Evolutionary conservation across 352 stramenopile species (phyloP), one percentile per base, ranked within the genome.

Genomic region (Phytophthora hibernalis): DNA sequence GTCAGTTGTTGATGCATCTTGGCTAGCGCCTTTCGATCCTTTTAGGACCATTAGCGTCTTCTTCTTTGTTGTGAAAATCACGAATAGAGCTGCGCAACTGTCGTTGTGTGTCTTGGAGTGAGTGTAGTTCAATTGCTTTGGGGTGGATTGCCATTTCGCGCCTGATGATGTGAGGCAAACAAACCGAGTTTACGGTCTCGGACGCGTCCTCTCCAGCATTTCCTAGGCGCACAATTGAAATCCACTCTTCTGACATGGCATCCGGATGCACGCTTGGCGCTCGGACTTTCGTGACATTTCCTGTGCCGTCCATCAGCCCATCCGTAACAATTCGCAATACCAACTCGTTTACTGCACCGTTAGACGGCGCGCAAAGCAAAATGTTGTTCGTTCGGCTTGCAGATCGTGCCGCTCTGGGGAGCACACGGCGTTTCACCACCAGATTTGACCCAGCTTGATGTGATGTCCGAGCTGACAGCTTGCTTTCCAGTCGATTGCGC

Each of bases 261-360:
- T 91, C 82, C 0, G 72, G 74, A 51, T 93, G 84, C 8, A 95
- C 72, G 65, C 83, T 92, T 21, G 89, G 89, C 1, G 87, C 80
- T 40, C 76, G 80, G 1, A 95, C 83, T 65, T 82, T 85, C 1
- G 68, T 72, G 5, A 83, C 42, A 1, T 81, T 77, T 0, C 88
- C 87, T 0, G 51, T 56, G 26, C 61, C 80, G 54, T 92, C 89
- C 56, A 93, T 75, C 0, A 97, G 68, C 7, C 90, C 90, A 42
- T 97, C 80, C 0, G 77, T 90, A 26, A 96, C 83, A 28, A 97
- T 92, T 45, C 91, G 84, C 26, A 95, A 49, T n/a, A 97, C 86
- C 21, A 98, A 42, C 53, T 97, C 90, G 54, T 98, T 93, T 0
- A 98, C 89, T 18, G 92, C 92, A 33, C 91, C 91, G 66, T 98